A percentile compares a stretch with the other conserved stretches of the same genome.
These are phyloP conservation scores for Pythium folliculosum DNA, from an alignment of 352 stramenopile genomes.

Conservation along the genomic window DNA sequence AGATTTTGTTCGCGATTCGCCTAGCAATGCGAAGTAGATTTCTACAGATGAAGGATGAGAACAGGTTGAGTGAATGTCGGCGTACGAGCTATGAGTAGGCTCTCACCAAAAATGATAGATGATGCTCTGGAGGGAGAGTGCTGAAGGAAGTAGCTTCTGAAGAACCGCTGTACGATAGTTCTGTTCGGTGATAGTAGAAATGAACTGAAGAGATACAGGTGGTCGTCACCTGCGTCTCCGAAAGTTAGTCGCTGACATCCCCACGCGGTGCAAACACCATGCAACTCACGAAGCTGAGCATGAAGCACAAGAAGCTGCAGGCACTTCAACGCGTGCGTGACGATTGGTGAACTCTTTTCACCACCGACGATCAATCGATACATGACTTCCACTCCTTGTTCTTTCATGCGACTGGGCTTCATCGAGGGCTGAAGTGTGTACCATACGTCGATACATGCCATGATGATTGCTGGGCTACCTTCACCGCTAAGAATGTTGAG, in stretches of 20 bases:
- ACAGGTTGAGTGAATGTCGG: too few species aligned
- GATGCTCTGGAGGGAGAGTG: slow-evolving; percentile 8
- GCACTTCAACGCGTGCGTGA: slow-evolving; percentile 14
- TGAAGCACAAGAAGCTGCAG: slow-evolving; percentile 21
- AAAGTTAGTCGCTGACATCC: not conserved
- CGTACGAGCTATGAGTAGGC: too few species aligned
- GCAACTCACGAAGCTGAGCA: slow-evolving; percentile 20
- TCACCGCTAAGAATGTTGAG: slow-evolving; percentile 2
- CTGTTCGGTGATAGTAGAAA: slow-evolving; percentile 15
- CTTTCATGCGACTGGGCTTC: slow-evolving; percentile 26
- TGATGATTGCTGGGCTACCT: not conserved
- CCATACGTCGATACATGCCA: slow-evolving; percentile 28
- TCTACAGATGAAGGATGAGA: not conserved
- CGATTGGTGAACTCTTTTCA: not conserved
- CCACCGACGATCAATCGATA: slow-evolving; percentile 8
- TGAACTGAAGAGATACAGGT: slow-evolving; percentile 12
- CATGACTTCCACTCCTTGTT: slow-evolving; percentile 14
- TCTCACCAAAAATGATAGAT: slow-evolving; percentile 21
- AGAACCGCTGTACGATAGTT: slow-evolving; percentile 16
- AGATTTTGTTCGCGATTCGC: not conserved
- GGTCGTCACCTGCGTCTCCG: slow-evolving; percentile 19
- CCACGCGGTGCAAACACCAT: not conserved
- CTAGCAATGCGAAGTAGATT: slow-evolving; percentile 25
- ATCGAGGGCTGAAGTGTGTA: slow-evolving; percentile 19
- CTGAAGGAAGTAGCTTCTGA: slow-evolving; percentile 16